Conservation (phyloP, 106 monocot species). For the Narthecium ossifragum region DNA sequence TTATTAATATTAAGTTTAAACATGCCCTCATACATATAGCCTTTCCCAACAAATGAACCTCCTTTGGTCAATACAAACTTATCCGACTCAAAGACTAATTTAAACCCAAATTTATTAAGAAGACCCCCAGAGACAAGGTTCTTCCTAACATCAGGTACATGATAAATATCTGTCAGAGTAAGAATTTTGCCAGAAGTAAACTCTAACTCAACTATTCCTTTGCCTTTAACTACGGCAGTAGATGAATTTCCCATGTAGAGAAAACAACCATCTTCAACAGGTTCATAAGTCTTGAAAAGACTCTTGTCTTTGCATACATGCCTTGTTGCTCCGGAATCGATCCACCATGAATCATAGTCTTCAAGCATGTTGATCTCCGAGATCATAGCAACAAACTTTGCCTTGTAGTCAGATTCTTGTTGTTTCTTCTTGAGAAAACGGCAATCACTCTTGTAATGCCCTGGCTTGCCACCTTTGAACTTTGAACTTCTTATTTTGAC, state of each 20-base stretch:
- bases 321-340: too few relatives aligned
- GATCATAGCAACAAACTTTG: too few relatives aligned
- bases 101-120: background rate
- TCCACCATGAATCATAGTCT: too few relatives aligned
- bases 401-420: too few relatives aligned
- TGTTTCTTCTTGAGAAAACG: too few relatives aligned
- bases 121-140: background rate
- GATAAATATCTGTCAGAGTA: background rate
- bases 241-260: background rate
- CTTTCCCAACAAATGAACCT: background rate
- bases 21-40: background rate
- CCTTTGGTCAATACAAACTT: background rate
- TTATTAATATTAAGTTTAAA: conserved; percentile 1
- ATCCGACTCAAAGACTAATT: background rate
- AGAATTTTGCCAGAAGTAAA: conserved; percentile 3
- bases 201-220: background rate
- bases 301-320: too few relatives aligned
- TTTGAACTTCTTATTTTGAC: too few relatives aligned
- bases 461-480: too few relatives aligned
- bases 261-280: background rate
- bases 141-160: background rate
- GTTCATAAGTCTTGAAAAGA: background rate
- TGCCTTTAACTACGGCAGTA: background rate
- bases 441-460: too few relatives aligned
- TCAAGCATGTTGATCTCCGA: too few relatives aligned